These are phyloP conservation scores for Musa balbisiana DNA, from an alignment of 202 grass and related monocot genomes.

Conservation along the genomic window DNA sequence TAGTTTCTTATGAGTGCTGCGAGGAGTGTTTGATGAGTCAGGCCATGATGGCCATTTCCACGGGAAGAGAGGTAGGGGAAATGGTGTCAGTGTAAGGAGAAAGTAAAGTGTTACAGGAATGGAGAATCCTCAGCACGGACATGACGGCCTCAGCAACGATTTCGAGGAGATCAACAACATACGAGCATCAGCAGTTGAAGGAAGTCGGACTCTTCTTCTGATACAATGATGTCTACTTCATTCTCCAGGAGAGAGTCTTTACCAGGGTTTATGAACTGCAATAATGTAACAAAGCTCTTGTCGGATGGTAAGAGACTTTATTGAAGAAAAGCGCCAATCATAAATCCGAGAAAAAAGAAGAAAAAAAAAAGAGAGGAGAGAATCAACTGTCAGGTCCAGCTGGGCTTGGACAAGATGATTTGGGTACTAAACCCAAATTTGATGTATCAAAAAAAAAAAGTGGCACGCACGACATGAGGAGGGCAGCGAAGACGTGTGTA, in stretches of 20 bases:
- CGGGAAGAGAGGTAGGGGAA: neutral
- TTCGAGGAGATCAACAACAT: neutral
- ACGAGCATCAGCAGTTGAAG: neutral
- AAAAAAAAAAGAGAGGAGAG: too few species aligned
- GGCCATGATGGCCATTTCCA: conserved; percentile 1
- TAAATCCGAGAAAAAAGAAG: too few species aligned
- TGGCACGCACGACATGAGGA: too few species aligned
- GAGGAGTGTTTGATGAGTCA: neutral
- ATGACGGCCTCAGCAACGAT: neutral
- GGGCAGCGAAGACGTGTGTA: too few species aligned
- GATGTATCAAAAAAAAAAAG: too few species aligned
- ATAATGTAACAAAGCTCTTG: too few species aligned
- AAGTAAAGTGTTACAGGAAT: neutral
- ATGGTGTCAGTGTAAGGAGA: neutral
- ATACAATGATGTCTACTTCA: neutral
- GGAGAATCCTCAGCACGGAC: neutral
- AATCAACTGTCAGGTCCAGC: too few species aligned
- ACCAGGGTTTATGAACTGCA: neutral
- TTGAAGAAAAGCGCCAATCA: too few species aligned
- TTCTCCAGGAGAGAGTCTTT: neutral
- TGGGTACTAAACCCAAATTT: too few species aligned
- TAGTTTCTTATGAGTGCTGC: neutral
- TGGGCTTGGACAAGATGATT: too few species aligned
- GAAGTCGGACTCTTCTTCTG: neutral
- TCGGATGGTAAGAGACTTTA: too few species aligned